Base-by-base conservation (phyloP, 2,329 filamentous ascomycete genomes). In the Xylariaceae sp. region DNA sequence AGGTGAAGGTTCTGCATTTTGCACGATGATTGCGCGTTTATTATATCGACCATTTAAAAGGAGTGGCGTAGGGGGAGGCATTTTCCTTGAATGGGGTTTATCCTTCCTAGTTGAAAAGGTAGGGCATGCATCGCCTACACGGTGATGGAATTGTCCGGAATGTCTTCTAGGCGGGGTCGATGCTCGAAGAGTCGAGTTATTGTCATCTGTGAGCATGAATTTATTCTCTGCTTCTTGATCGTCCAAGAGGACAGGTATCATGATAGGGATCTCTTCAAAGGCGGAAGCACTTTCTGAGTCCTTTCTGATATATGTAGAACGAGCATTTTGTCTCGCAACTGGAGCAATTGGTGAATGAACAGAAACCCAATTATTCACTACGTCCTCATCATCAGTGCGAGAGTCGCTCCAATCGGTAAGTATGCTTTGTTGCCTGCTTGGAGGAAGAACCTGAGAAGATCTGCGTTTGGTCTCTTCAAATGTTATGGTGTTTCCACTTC, bases 101-200 rank as follows among this genome's bases (percentile, higher is more conserved):
- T 68, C 64, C 55, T 69, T 71, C 47, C 79, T 71, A 27, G 70
- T 69, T 1, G 81, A 82, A 55, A 85, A 85, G 2, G 76, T 73
- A 19, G 77, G 77, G 44, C 75, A 75, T 19, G 75, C 67, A 36
- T 83, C 77, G 20, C 81, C 81, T 38, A 83, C 66, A 2, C 80
- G 76, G 27, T 68, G 71, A 58, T 83, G 77, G 72, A 79, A 83
- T 32, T 50, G 44, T 21, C 50, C 43, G n/a, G 37, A 37, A 0
- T 44, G 45, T 5, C 22, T 11, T 12, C 47, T 35, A 10, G 35
- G 46, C 25, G 35, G 27, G 20, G 44, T 35, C 6, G 51, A 48
- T 10, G 47, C 42, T 21, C 55, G 48, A 3, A 52, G 49, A 2
- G 47, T 37, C 6, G 53, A 43, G 7, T 55, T 47, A 12, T 64